Evolutionary conservation across 2,329 filamentous ascomycete species (phyloP).

Genomic region (Paecilomyces variotii): DNA sequence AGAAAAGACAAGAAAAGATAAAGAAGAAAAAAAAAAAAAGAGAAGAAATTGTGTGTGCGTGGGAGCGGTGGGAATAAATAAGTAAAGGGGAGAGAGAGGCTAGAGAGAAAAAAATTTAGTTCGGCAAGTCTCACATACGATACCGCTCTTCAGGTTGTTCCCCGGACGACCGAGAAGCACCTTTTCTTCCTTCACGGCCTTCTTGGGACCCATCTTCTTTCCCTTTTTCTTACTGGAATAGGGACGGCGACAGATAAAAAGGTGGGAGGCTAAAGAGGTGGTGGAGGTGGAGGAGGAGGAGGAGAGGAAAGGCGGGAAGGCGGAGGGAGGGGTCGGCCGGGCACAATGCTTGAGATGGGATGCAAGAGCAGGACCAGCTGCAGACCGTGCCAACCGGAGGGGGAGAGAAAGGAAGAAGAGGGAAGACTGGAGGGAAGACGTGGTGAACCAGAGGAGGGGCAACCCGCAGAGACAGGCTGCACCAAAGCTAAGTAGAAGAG

Average conservation of each 20-base stretch:
- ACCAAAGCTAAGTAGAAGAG: not conserved
- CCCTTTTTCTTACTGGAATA: slow-evolving; percentile 54
- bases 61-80: not conserved
- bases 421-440: slow-evolving; percentile 19
- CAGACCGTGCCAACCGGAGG: slow-evolving; percentile 45
- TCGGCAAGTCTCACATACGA: slow-evolving; percentile 62
- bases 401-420: slow-evolving; percentile 48
- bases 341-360: slow-evolving; percentile 15
- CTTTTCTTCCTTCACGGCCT: slow-evolving; percentile 86
- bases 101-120: not conserved
- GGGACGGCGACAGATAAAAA: slow-evolving; percentile 29
- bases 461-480: slow-evolving; percentile 7
- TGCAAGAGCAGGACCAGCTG: slow-evolving; percentile 58
- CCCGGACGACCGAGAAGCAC: slow-evolving; percentile 89
- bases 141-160: slow-evolving; percentile 98
- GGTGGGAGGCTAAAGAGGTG: slow-evolving; percentile 18
- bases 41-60: slow-evolving; percentile 10
- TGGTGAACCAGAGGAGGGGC: slow-evolving; percentile 20
- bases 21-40: slow-evolving; percentile 7
- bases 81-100: slow-evolving; percentile 7
- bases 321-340: slow-evolving; percentile 8
- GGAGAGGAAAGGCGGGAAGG: slow-evolving; percentile 27
- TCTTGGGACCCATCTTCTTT: slow-evolving; percentile 92
- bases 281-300: slow-evolving; percentile 30
- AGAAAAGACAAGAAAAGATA: not conserved